Evolutionary conservation across 208 protist species (phyloP), one percentile per base, ranked within the genome.

Genomic region (Leptomonas seymouri): DNA sequence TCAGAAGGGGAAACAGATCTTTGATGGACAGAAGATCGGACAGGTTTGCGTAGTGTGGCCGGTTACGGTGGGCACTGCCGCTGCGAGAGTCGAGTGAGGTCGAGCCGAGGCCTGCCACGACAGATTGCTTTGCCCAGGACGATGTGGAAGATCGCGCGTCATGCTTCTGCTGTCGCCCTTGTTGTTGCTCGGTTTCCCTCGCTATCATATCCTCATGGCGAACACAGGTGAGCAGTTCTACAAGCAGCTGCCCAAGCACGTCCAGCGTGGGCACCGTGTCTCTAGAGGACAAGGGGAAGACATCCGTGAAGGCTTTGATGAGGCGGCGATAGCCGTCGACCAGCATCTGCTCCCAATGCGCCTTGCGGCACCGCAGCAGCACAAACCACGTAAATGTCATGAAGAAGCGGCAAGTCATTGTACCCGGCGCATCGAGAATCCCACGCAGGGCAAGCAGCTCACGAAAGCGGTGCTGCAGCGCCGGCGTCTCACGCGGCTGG

Each of bases 291-390:
- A 71, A 30, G 0, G 71, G 71, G 21, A 77, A 77, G 18, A 39
- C 49, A 49, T 77, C 39, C 18, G 64, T 23, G 42, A 77, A 60
- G 1, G 58, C 64, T 36, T 42, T 56, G 0, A 64, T 31, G 0
- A 77, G 50, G 2, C 58, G 71, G 8, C 63, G 49, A 51, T 60
- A 45, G 18, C 58, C 71, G 16, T 77, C 46, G 23, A 77, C 71
- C 3, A 77, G 16, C 0, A 57, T 57, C 41, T 77, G 71, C 31
- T 77, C 71, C 3, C 71, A 64, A 28, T 71, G 71, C 9, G 64
- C 65, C 58, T 77, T 77, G 25, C 71, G 64, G 21, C 64, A 77
- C 18, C 71, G 71, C 57, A 77, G 59, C 18, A 77, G 48, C 11
- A 55, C 59, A 21, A 71, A 77, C 71, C 71, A 77, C 9, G 71